phyloP scores from a whole-genome alignment of 306 rosid genomes.

The Trifolium dubium region DNA sequence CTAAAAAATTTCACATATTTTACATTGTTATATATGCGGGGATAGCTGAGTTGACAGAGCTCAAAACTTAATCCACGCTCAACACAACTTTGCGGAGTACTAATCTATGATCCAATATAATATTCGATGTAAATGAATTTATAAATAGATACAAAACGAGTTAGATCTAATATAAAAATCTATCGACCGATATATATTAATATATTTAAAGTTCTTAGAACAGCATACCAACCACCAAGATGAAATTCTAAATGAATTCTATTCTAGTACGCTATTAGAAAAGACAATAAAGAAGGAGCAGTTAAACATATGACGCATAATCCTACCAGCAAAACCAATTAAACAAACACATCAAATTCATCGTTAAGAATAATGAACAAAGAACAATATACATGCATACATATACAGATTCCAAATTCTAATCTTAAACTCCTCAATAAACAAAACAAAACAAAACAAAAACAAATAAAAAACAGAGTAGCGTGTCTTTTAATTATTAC shows the following conservation, averaged over 20 bases:
- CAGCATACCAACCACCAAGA: neutral
- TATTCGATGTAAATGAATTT: too few species aligned
- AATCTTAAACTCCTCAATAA: neutral
- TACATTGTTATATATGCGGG: too few species aligned
- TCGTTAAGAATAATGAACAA: conserved; percentile 13
- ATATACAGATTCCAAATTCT: neutral
- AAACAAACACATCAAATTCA: neutral
- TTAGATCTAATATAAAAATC: neutral
- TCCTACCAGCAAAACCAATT: conserved; percentile 19
- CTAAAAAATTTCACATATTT: too few species aligned
- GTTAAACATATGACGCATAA: conserved; percentile 22
- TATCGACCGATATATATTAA: neutral
- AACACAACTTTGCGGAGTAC: too few species aligned
- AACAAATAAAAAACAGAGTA: neutral
- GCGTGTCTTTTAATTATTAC: neutral
- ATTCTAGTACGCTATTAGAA: conserved; percentile 2
- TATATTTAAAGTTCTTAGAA: neutral
- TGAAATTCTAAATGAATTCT: neutral
- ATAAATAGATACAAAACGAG: too few species aligned
- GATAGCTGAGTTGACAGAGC: too few species aligned
- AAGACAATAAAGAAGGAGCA: conserved; percentile 20
- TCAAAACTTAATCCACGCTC: too few species aligned
- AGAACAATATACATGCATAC: neutral
- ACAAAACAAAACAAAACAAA: neutral
- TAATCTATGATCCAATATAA: too few species aligned